Evolutionary conservation across 192 early-diverging fungal species (phyloP).

Genomic region (Anaeromyces robustus): DNA sequence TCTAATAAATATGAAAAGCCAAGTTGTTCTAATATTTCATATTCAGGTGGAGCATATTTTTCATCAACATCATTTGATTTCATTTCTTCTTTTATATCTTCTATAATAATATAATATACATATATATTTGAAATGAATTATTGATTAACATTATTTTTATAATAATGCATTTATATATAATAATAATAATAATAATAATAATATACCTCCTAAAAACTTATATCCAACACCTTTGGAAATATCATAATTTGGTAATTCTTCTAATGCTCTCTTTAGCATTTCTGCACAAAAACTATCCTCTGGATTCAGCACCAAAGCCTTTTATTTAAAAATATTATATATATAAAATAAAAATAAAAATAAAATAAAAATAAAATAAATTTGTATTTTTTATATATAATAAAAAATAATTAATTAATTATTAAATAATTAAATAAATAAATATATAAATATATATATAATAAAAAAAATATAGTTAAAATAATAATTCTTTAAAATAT

Average conservation of each 20-base stretch:
- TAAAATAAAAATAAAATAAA: background rate
- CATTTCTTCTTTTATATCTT: background rate
- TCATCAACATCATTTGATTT: background rate
- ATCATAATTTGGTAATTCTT: conserved; percentile 7
- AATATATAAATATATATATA: too few relatives aligned
- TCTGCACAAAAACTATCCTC: conserved; percentile 16
- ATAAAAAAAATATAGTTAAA: too few relatives aligned
- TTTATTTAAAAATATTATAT: conserved; percentile 1
- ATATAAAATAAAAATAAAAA: too few relatives aligned
- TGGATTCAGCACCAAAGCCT: conserved; percentile 15
- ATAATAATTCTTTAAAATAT: too few relatives aligned
- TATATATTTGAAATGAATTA: too few relatives aligned
- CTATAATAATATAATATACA: background rate
- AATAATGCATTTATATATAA: too few relatives aligned
- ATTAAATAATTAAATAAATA: too few relatives aligned
- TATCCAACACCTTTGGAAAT: background rate
- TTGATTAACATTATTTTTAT: too few relatives aligned
- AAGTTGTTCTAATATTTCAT: background rate
- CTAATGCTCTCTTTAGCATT: conserved; percentile 17
- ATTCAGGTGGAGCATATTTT: background rate
- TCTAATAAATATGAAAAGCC: background rate
- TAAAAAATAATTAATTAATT: too few relatives aligned
- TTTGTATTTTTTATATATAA: too few relatives aligned
- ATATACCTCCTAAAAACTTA: background rate
- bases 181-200: too few relatives aligned